Evolutionary conservation across 2,329 filamentous ascomycete genomes (phyloP).

Genomic region (Talaromyces sp.): DNA sequence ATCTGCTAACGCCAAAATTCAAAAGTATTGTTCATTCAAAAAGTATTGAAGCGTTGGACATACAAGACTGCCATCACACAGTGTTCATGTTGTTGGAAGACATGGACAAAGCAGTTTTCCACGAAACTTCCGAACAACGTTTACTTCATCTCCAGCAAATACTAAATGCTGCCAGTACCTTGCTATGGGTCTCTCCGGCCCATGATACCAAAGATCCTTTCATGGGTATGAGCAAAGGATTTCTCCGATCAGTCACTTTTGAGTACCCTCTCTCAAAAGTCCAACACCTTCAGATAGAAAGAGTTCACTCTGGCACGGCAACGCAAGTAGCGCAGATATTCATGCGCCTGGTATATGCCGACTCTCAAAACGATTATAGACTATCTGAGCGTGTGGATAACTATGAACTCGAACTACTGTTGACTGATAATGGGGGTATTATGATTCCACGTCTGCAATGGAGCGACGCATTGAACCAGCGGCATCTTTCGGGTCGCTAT

Average conservation of each 20-base stretch:
- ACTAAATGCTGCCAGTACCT: background rate
- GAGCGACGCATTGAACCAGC: background rate
- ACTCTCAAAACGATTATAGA: background rate
- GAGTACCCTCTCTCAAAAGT: constrained; percentile 4
- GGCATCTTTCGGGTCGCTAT: background rate
- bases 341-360: background rate
- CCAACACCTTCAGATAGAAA: background rate
- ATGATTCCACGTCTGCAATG: background rate
- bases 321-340: background rate
- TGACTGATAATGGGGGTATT: background rate
- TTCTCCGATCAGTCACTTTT: constrained; percentile 2
- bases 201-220: constrained; percentile 3
- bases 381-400: background rate
- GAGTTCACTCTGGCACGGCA: background rate
- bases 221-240: constrained; percentile 3
- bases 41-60: background rate
- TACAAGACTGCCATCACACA: background rate
- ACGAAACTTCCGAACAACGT: background rate
- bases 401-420: background rate
- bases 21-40: background rate
- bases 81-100: background rate
- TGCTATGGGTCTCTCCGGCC: constrained; percentile 10
- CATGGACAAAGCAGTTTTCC: background rate
- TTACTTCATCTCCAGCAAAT: background rate
- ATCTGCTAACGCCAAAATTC: background rate